phyloP scores from a whole-genome alignment of 352 stramenopile species.

The Phytophthora sojae region DNA sequence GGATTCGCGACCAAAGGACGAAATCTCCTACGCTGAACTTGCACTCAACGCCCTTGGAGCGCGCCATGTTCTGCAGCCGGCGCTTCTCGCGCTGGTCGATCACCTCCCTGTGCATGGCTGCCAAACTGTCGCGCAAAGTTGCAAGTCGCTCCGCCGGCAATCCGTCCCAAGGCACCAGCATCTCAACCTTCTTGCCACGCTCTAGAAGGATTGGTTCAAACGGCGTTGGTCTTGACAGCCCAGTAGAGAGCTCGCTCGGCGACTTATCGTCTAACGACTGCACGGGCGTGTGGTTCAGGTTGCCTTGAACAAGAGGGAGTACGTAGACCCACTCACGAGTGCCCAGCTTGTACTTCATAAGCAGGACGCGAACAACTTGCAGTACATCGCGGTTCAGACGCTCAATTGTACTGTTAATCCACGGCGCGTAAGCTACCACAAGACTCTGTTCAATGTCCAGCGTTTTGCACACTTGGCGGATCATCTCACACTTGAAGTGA shows the following conservation, averaged over 20 bases:
- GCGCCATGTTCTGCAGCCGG: not conserved
- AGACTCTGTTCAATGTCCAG: not conserved
- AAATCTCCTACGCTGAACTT: not conserved
- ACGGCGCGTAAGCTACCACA: slow-evolving; percentile 14
- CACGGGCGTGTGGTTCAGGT: slow-evolving; percentile 26
- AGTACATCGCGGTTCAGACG: slow-evolving; percentile 27
- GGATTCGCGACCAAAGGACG: not conserved
- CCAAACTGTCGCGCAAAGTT: not conserved
- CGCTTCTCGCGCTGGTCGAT: not conserved
- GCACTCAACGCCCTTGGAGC: not conserved
- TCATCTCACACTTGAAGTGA: slow-evolving; percentile 20
- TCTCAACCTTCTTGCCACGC: not conserved
- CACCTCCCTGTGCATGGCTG: not conserved
- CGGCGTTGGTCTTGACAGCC: not conserved
- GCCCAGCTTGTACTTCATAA: slow-evolving; percentile 20
- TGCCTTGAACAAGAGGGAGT: slow-evolving; percentile 25
- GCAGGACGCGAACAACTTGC: slow-evolving; percentile 13
- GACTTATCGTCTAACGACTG: slow-evolving; percentile 7
- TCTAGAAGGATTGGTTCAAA: not conserved
- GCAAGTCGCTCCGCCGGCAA: not conserved
- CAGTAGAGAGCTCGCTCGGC: slow-evolving; percentile 21
- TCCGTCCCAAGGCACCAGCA: not conserved
- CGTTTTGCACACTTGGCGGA: not conserved
- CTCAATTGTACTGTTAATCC: slow-evolving; percentile 29
- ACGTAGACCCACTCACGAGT: slow-evolving; percentile 9